Percentiles rank a stretch among this genome's conserved stretches.
These are phyloP conservation scores for Puccinellia tenuiflora DNA, from an alignment of 176 grass and related monocot genomes.

Conservation along the genomic window DNA sequence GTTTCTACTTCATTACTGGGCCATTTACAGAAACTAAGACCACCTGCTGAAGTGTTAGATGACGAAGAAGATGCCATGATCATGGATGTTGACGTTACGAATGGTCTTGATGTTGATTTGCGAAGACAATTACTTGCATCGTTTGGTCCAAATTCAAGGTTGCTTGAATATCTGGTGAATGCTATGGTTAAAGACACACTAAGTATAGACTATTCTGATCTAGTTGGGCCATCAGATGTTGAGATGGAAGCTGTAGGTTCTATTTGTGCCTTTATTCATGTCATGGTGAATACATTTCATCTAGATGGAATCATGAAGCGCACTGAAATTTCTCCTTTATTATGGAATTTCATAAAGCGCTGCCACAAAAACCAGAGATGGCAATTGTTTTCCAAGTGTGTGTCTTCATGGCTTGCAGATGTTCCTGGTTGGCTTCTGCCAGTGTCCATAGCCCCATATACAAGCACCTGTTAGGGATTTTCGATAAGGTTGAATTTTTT, in stretches of 20 bases:
- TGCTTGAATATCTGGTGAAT: constrained; percentile 87
- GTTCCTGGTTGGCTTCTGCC: constrained; percentile 81
- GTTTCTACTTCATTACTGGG: constrained; percentile 73
- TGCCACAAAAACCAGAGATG: constrained; percentile 79
- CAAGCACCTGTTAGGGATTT: constrained; percentile 89
- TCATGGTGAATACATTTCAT: constrained; percentile 66
- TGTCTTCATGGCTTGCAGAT: constrained; percentile 43
- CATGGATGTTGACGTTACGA: constrained; percentile 63
- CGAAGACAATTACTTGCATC: constrained; percentile 59
- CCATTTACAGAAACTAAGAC: constrained; percentile 36
- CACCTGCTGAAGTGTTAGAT: constrained; percentile 35
- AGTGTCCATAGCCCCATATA: constrained; percentile 89
- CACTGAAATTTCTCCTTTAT: constrained; percentile 80
- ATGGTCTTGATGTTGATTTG: constrained; percentile 59
- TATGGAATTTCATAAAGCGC: constrained; percentile 86
- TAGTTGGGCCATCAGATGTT: constrained; percentile 43
- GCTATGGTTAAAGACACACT: constrained; percentile 54
- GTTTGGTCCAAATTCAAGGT: constrained; percentile 78
- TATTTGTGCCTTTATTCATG: constrained; percentile 94
- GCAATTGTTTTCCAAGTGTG: constrained; percentile 65
- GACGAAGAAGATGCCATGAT: constrained; percentile 58
- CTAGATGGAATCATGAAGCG: constrained; percentile 71
- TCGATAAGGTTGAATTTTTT: constrained; percentile 91
- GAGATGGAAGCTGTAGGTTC: constrained; percentile 83
- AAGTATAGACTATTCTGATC: constrained; percentile 44